phyloP scores from a whole-genome alignment of 176 grass and related monocot genomes.

The Thalia dealbata region DNA sequence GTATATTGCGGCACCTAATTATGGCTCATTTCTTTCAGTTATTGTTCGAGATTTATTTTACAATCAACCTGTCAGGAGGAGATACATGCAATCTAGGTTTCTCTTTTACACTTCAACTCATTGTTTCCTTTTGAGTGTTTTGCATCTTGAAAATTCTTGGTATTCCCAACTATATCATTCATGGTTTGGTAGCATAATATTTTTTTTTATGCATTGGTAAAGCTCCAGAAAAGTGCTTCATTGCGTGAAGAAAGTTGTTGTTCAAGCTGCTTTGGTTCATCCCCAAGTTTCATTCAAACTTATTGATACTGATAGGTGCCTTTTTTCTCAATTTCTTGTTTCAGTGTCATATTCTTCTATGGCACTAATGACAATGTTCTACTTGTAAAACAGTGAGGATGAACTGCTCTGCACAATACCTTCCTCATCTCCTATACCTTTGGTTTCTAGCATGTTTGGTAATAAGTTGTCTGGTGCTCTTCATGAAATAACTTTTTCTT shows the following conservation, averaged over 20 bases:
- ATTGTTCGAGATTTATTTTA: conserved; percentile 84
- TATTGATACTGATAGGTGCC: conserved; percentile 66
- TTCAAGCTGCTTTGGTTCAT: conserved; percentile 64
- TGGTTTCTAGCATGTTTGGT: conserved; percentile 66
- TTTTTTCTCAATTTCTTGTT: neutral
- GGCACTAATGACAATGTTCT: conserved; percentile 14
- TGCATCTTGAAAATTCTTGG: conserved; percentile 21
- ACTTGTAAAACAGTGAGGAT: conserved; percentile 50
- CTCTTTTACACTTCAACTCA: conserved; percentile 3
- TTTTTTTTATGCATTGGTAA: conserved; percentile 25
- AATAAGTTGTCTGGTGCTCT: conserved; percentile 65
- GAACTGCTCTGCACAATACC: conserved; percentile 52
- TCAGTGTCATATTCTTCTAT: neutral
- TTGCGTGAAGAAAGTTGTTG: conserved; percentile 70
- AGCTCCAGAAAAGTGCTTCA: conserved; percentile 66
- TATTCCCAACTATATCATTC: neutral
- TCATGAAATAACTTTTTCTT: conserved; percentile 58
- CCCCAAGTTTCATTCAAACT: conserved; percentile 79
- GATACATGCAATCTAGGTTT: conserved; percentile 82
- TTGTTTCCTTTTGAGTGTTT: conserved; percentile 11
- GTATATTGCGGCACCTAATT: conserved; percentile 1
- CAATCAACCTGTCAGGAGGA: conserved; percentile 88
- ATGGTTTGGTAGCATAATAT: conserved; percentile 10
- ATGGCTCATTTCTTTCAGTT: conserved; percentile 42
- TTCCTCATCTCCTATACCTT: conserved; percentile 45